Conservation (phyloP, 2,329 filamentous ascomycete species). For the Diplodia sapinea region DNA sequence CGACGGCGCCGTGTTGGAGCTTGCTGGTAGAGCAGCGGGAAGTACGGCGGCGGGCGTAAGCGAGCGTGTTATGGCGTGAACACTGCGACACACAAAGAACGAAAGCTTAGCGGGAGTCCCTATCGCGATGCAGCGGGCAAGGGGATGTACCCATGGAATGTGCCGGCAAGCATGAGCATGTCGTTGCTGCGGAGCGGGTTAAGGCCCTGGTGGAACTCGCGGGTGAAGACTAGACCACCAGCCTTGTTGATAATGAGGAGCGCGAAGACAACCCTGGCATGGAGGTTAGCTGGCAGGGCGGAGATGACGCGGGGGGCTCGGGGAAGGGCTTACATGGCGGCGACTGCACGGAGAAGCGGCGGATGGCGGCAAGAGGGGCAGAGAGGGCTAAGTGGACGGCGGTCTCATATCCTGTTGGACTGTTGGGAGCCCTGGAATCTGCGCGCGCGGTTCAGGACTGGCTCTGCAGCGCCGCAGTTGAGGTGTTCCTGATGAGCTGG, state of each 20-base stretch:
- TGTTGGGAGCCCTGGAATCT: neutral
- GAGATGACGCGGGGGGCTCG: slow-evolving; percentile 10
- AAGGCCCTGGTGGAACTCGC: slow-evolving; percentile 85
- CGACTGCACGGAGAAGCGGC: neutral
- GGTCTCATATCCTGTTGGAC: slow-evolving; percentile 17
- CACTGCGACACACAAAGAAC: slow-evolving; percentile 47
- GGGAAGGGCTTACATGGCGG: slow-evolving; percentile 28
- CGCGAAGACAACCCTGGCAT: slow-evolving; percentile 83
- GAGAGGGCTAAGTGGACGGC: slow-evolving; percentile 1
- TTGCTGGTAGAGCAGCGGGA: slow-evolving; percentile 36
- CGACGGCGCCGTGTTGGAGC: slow-evolving; percentile 43
- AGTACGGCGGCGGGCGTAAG: slow-evolving; percentile 51
- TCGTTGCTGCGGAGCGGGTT: slow-evolving; percentile 93
- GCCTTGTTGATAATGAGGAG: slow-evolving; percentile 99
- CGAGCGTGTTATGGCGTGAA: slow-evolving; percentile 68
- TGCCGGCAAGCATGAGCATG: slow-evolving; percentile 94
- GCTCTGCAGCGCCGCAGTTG: neutral
- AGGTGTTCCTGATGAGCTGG: slow-evolving; percentile 12
- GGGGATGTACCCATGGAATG: slow-evolving; percentile 83
- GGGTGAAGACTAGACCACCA: slow-evolving; percentile 93
- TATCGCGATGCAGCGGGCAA: slow-evolving; percentile 3
- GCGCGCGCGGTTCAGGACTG: neutral
- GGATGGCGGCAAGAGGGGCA: neutral
- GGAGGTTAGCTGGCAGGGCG: slow-evolving; percentile 19
- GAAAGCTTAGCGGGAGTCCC: slow-evolving; percentile 24